Percentiles rank a stretch among this genome's conserved stretches.
Evolutionary conservation across 495 filamentous ascomycete species (phyloP).

Genomic region (Usnea hakonensis): DNA sequence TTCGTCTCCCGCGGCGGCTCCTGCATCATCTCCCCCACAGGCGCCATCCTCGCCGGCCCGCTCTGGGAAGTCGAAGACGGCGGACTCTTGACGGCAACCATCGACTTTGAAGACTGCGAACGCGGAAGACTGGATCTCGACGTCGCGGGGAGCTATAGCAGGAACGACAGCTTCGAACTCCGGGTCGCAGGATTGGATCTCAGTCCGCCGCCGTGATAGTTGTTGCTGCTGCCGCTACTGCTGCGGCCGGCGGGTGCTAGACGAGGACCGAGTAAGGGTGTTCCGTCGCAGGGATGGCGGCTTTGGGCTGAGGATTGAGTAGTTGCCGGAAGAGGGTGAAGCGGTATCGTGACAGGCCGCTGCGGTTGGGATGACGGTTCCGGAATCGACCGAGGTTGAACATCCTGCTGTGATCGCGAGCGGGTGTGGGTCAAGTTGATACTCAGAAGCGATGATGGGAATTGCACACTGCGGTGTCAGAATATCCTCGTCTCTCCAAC

Average conservation of each 20-base stretch:
- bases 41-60: slow-evolving; percentile 69
- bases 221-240: too few relatives aligned
- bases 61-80: slow-evolving; percentile 73
- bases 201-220: slow-evolving; percentile 59
- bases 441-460: neutral
- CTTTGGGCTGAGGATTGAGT: neutral
- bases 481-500: neutral
- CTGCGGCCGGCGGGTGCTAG: too few relatives aligned
- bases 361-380: neutral
- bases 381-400: neutral
- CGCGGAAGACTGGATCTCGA: slow-evolving; percentile 58
- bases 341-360: neutral
- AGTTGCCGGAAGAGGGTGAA: neutral
- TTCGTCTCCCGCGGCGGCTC: slow-evolving; percentile 69
- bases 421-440: neutral
- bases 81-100: slow-evolving; percentile 41
- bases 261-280: neutral
- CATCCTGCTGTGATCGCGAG: neutral
- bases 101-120: slow-evolving; percentile 58
- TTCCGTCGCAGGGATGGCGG: neutral
- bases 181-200: slow-evolving; percentile 68
- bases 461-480: neutral
- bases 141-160: slow-evolving; percentile 70
- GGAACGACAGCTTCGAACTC: slow-evolving; percentile 74
- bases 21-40: slow-evolving; percentile 71